These are phyloP conservation scores for Phytophthora ohioensis DNA, from an alignment of 352 stramenopile genomes.

Conservation along the genomic window DNA sequence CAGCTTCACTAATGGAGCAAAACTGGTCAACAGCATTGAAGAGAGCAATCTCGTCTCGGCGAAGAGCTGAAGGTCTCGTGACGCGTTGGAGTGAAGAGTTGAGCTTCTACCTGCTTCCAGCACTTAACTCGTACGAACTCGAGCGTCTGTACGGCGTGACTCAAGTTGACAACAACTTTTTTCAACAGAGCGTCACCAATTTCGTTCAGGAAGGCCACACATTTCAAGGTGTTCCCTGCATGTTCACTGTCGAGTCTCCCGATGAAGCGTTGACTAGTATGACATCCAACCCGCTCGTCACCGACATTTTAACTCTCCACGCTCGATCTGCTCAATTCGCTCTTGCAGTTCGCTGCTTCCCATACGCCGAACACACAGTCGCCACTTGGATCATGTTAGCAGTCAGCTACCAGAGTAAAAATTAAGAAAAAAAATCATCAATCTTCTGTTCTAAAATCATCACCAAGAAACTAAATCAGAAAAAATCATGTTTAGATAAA, in stretches of 20 bases:
- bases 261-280: constrained; percentile 60
- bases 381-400: constrained; percentile 90
- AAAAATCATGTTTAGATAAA: constrained; percentile 20
- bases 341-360: constrained; percentile 77
- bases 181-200: constrained; percentile 82
- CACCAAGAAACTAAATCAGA: not conserved
- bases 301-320: constrained; percentile 71
- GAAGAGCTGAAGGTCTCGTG: constrained; percentile 55
- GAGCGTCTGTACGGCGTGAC: constrained; percentile 75
- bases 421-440: not conserved
- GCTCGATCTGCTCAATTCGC: constrained; percentile 71
- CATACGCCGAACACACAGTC: constrained; percentile 74
- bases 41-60: constrained; percentile 47
- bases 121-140: constrained; percentile 89
- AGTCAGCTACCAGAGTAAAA: constrained; percentile 63
- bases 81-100: constrained; percentile 85
- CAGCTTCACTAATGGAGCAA: constrained; percentile 48
- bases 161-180: constrained; percentile 82
- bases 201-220: constrained; percentile 83
- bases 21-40: constrained; percentile 59
- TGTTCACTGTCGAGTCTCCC: constrained; percentile 50
- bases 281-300: constrained; percentile 51
- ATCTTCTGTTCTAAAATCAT: not conserved
- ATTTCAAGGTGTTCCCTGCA: constrained; percentile 87
- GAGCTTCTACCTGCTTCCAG: constrained; percentile 80